phyloP scores from a whole-genome alignment of 1,139 yeast species.

The Spathaspora sp. region DNA sequence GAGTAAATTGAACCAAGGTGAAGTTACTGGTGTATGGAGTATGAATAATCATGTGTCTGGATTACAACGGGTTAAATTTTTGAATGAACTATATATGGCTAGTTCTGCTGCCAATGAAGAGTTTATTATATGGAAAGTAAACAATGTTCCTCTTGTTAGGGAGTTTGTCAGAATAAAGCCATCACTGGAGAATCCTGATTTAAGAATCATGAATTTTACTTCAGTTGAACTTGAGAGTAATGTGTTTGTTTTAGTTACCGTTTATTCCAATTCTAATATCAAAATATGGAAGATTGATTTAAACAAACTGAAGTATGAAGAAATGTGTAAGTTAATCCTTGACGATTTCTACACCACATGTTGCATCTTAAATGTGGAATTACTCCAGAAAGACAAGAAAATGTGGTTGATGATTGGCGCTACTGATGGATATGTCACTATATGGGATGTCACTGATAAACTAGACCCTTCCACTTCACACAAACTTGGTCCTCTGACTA shows the following conservation, averaged over 20 bases:
- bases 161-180: conserved; percentile 50
- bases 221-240: conserved; percentile 29
- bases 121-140: conserved; percentile 72
- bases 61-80: conserved; percentile 69
- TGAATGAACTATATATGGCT: conserved; percentile 44
- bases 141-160: conserved; percentile 41
- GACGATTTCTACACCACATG: conserved; percentile 65
- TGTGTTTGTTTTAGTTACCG: conserved; percentile 61
- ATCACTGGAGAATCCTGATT: conserved; percentile 62
- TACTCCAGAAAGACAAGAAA: conserved; percentile 30
- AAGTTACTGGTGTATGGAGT: conserved; percentile 52
- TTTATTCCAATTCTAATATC: conserved; percentile 81
- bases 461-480: conserved; percentile 17
- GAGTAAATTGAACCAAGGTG: conserved; percentile 48
- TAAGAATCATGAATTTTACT: conserved; percentile 85
- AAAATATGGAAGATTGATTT: conserved; percentile 60
- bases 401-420: conserved; percentile 56
- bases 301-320: conserved; percentile 32
- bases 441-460: conserved; percentile 51
- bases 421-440: conserved; percentile 76
- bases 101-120: conserved; percentile 92
- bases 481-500: conserved; percentile 12
- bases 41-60: conserved; percentile 87
- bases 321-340: conserved; percentile 25
- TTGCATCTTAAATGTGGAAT: conserved; percentile 65